Percentiles rank a stretch among this genome's conserved stretches.
These are phyloP conservation scores for Canavalia gladiata DNA, from an alignment of 306 rosid genomes.

Conservation along the genomic window DNA sequence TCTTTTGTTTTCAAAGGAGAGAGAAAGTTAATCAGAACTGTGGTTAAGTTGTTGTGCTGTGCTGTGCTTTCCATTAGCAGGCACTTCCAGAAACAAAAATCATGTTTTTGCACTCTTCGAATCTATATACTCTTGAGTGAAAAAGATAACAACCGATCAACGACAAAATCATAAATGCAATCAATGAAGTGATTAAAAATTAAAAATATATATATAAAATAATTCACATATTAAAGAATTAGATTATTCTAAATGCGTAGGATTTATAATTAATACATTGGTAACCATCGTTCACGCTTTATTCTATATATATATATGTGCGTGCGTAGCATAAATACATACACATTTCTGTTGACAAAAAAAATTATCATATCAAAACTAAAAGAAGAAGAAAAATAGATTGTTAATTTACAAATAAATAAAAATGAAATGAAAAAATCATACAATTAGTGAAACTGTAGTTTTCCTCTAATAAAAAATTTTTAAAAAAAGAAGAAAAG, in stretches of 20 bases:
- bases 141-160: background rate
- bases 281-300: too few relatives aligned
- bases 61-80: background rate
- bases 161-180: background rate
- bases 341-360: too few relatives aligned
- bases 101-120: background rate
- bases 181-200: too few relatives aligned
- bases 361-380: too few relatives aligned
- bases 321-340: too few relatives aligned
- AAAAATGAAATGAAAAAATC: background rate
- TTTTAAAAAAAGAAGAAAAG: background rate
- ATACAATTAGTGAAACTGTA: conserved; percentile 4
- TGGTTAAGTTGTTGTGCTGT: background rate
- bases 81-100: conserved; percentile 42
- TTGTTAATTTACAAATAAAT: too few relatives aligned
- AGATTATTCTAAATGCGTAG: background rate
- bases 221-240: background rate
- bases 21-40: background rate
- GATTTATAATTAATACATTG: too few relatives aligned
- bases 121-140: background rate
- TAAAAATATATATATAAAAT: too few relatives aligned
- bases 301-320: too few relatives aligned
- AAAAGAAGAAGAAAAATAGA: too few relatives aligned
- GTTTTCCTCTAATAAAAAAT: conserved; percentile 47
- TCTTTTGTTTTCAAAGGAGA: conserved; percentile 4